These are phyloP conservation scores for Neonectria coccinea DNA, from an alignment of 2,329 filamentous ascomycete genomes.

Conservation along the genomic window DNA sequence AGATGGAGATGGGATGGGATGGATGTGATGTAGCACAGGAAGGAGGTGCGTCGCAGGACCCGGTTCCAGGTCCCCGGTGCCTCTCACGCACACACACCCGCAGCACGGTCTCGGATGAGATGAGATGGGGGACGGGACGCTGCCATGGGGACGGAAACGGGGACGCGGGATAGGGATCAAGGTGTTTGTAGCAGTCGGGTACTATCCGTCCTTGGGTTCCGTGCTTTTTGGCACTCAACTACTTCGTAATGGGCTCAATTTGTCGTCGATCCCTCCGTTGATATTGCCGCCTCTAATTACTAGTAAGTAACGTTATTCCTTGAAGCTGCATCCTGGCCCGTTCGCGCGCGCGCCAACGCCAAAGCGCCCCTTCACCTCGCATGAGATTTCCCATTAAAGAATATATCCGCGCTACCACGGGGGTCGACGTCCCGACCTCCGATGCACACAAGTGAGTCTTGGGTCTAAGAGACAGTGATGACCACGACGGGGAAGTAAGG, in stretches of 20 bases:
- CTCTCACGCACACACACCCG: conserved; percentile 18
- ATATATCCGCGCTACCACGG: conserved; percentile 16
- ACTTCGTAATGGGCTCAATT: not conserved
- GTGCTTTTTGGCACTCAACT: not conserved
- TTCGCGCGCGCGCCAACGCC: not conserved
- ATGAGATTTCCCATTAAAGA: conserved; percentile 16
- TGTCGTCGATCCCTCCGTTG: not conserved
- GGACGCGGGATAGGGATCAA: not conserved
- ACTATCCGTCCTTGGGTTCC: not conserved
- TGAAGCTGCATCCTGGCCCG: not conserved
- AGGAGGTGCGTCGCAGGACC: conserved; percentile 18
- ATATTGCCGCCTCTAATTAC: not conserved
- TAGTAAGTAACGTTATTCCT: not conserved
- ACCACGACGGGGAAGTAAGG: not conserved
- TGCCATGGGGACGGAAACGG: conserved; percentile 4
- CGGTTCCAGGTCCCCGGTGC: conserved; percentile 29
- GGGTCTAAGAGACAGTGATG: not conserved
- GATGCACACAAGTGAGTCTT: not conserved
- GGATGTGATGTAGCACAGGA: not conserved
- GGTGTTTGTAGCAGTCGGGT: not conserved
- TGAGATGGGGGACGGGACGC: conserved; percentile 19
- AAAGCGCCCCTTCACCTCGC: conserved; percentile 8
- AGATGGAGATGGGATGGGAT: no score
- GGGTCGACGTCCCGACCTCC: conserved; percentile 10
- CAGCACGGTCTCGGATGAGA: conserved; percentile 26